Percentiles rank a stretch among this genome's conserved stretches.
These are phyloP conservation scores for Acacia crassicarpa DNA, from an alignment of 306 rosid genomes.

Conservation along the genomic window DNA sequence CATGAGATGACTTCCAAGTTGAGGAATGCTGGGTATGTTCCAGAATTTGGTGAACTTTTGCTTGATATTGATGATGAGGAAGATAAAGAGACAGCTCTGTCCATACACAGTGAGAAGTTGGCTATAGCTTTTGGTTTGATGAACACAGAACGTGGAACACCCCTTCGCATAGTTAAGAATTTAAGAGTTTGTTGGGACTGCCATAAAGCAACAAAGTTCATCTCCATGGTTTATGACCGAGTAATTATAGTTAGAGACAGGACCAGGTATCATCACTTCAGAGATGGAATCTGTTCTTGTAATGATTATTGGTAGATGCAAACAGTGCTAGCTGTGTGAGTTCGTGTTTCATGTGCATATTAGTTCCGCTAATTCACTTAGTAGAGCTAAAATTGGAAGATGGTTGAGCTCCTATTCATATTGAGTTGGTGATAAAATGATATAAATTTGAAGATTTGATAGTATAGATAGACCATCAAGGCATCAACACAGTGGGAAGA, in stretches of 20 bases:
- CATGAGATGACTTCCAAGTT: constrained; percentile 38
- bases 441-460: neutral
- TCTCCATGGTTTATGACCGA: constrained; percentile 20
- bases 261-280: constrained; percentile 1
- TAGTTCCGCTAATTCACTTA: neutral
- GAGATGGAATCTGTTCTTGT: constrained; percentile 9
- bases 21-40: constrained; percentile 50
- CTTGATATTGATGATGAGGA: constrained; percentile 43
- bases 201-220: constrained; percentile 34
- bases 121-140: constrained; percentile 41
- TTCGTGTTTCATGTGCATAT: neutral
- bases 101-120: constrained; percentile 13
- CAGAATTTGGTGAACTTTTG: constrained; percentile 18
- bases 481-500: neutral
- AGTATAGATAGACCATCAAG: neutral
- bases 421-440: neutral
- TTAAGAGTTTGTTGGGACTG: constrained; percentile 62
- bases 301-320: constrained; percentile 28
- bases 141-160: constrained; percentile 39
- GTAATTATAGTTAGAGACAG: constrained; percentile 43
- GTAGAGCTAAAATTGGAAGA: neutral
- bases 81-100: constrained; percentile 45
- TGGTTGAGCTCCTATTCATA: neutral
- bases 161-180: constrained; percentile 60
- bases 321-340: neutral